These are phyloP conservation scores for Leptosphaerulina australis DNA, from an alignment of 2,329 filamentous ascomycete species.

Conservation along the genomic window DNA sequence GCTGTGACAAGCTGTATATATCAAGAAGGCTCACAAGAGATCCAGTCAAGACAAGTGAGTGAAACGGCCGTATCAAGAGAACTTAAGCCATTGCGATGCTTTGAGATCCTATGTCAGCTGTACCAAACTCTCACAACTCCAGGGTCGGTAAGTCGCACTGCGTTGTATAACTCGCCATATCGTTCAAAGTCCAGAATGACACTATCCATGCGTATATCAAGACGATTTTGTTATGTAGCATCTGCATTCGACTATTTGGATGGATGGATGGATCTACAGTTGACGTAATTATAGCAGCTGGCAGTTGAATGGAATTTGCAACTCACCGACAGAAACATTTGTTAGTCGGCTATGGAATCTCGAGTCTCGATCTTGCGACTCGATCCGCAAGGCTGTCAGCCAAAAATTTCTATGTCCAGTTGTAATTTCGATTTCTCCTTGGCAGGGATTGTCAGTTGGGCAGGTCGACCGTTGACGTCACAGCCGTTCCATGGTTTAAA, in stretches of 20 bases:
- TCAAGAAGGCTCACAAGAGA: too few species aligned
- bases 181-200: too few species aligned
- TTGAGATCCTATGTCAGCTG: too few species aligned
- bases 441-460: slow-evolving; percentile 6
- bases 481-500: neutral
- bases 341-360: slow-evolving; percentile 3
- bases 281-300: neutral
- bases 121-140: too few species aligned
- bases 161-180: too few species aligned
- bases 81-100: too few species aligned
- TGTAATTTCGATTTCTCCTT: slow-evolving; percentile 11
- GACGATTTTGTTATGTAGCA: neutral
- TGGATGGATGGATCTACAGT: slow-evolving; percentile 2
- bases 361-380: slow-evolving; percentile 2
- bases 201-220: neutral
- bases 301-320: neutral
- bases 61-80: too few species aligned
- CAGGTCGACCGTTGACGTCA: slow-evolving; percentile 10
- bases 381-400: slow-evolving; percentile 5
- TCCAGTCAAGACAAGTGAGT: too few species aligned
- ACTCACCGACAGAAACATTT: neutral
- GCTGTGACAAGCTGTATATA: too few species aligned
- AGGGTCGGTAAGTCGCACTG: too few species aligned
- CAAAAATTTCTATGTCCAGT: slow-evolving; percentile 1
- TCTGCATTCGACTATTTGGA: neutral